These are phyloP conservation scores for Schwanniomyces polymorphus DNA, from an alignment of 805 yeast species.

Conservation along the genomic window DNA sequence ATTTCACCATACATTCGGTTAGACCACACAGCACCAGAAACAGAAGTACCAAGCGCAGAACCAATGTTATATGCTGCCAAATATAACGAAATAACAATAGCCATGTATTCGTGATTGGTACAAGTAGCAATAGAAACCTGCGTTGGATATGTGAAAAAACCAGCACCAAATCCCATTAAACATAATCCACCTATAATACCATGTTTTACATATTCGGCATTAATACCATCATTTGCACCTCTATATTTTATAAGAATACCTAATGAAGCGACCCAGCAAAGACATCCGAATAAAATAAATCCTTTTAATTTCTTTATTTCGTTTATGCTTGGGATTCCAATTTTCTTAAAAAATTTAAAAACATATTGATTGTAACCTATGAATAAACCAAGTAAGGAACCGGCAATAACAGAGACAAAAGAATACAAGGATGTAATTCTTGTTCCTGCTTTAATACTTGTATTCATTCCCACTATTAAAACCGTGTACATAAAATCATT, in stretches of 20 bases:
- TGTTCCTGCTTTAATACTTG: constrained; percentile 61
- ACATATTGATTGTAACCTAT: constrained; percentile 24
- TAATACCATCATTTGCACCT: constrained; percentile 44
- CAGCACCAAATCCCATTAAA: constrained; percentile 71
- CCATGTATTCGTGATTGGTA: constrained; percentile 64
- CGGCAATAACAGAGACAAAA: constrained; percentile 62
- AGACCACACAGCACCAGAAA: constrained; percentile 75
- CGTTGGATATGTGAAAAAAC: constrained; percentile 65
- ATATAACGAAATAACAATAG: constrained; percentile 57
- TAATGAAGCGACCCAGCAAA: constrained; percentile 58
- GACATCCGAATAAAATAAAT: constrained; percentile 59
- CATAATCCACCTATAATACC: constrained; percentile 69
- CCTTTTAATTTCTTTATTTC: constrained; percentile 49
- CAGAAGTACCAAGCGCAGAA: constrained; percentile 58
- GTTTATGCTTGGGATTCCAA: neutral
- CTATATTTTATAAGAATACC: constrained; percentile 62
- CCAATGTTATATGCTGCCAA: constrained; percentile 63
- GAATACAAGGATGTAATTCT: constrained; percentile 63
- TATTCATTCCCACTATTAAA: constrained; percentile 61
- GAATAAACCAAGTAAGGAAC: constrained; percentile 57
- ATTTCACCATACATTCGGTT: constrained; percentile 51
- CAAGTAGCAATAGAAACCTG: constrained; percentile 62
- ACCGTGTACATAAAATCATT: constrained; percentile 69
- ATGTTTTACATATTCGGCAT: constrained; percentile 23
- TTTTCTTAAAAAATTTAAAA: constrained; percentile 22